Evolutionary conservation across 768 basidiomycete species (phyloP), one percentile per base, ranked within the genome.

Genomic region (Termitomyces sp.): DNA sequence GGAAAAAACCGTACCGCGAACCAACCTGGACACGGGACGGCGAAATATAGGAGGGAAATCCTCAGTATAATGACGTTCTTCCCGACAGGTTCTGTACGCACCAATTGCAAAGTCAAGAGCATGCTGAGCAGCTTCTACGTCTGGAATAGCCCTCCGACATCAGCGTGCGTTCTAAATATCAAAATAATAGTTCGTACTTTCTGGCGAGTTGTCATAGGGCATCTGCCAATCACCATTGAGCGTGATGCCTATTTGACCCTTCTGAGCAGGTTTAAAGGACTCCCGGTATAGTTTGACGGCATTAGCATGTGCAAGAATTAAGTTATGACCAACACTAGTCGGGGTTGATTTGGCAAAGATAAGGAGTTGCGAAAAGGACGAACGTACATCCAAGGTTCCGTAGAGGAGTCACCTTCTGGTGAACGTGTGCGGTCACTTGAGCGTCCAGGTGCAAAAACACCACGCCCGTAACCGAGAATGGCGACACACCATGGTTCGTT

Each of bases 401-500:
- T 84, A 22, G 81, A 78, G 12, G 83, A 84, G 66, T 88, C 77
- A 44, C 85, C 84, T 69, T 84, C 82, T 4, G 80, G 70, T 41
- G 79, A 84, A 55, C 83, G 79, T 53, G 64, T 67, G 22, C 87
- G 81, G 68, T 87, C 83, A 70, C 83, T 86, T 64, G 82, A 84
- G 55, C 85, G 75, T 39, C 87, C 86, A 45, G 86, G 87, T 3
- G 86, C 88, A 61, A 90, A 90, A 15, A 84, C 78, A 47, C 86
- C 88, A 47, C 81, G 77, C 15, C 84, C 84, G 64, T 88, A 86
- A n/a, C 88, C 87, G 49, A 86, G 73, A 63, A 87, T 76, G 51
- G 87, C 80, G 52, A 85, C 77, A 66, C 84, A 84, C 86, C 84
- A 87, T 0, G 87, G 87, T 72, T 92, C 88, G 68, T 90, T 90